Base-by-base conservation (phyloP, 2,329 filamentous ascomycete species). In the Cercospora canescens region DNA sequence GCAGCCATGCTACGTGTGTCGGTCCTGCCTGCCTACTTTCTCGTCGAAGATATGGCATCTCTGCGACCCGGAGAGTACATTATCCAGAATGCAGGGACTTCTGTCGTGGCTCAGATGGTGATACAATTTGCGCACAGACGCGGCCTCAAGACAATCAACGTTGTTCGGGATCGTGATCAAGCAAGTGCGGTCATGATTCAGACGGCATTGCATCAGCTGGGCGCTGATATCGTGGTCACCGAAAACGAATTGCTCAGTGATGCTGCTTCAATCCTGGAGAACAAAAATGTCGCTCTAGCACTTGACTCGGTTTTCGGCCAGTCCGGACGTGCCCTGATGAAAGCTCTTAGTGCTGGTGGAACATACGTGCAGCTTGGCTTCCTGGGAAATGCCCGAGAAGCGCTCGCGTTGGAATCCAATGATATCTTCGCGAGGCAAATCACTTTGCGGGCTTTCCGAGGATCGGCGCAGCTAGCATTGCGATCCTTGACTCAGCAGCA, bases 11-110 rank as follows among this genome's bases (percentile, higher is more conserved):
- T 48, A 48, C 45, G 45, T 4, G 45, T 48, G 45, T 48, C 45
- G 45, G 45, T 48, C 45, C 24, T 48, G 45, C 45, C 45, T 11
- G 45, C 45, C 45, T 48, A 48, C 11, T 48, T 48, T 48, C 45
- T 48, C 11, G 45, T 48, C 16, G 45, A 48, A 48, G 45, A 48
- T 26, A 48, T 48, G 45, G 45, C 45, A 48, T 26, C 21, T 21
- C 67, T 74, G 28, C 60, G 61, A 56, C 69, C 66, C 0, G 72
- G 73, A n/a, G 72, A 75, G 48, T 73, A 66, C 63, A 68, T 74
- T 39, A 64, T 74, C 35, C 71, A 71, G 34, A 74, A 74, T 56
- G 71, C 70, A 3, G 72, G 60, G 18, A 60, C 66, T 4, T 58
- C 62, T 3, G 65, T 64, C 30, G 62, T 74, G 24, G 66, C 70